Percentiles rank a stretch among this genome's conserved stretches.
These are phyloP conservation scores for Ogataea allantospora DNA, from an alignment of 805 yeast species.

Conservation along the genomic window DNA sequence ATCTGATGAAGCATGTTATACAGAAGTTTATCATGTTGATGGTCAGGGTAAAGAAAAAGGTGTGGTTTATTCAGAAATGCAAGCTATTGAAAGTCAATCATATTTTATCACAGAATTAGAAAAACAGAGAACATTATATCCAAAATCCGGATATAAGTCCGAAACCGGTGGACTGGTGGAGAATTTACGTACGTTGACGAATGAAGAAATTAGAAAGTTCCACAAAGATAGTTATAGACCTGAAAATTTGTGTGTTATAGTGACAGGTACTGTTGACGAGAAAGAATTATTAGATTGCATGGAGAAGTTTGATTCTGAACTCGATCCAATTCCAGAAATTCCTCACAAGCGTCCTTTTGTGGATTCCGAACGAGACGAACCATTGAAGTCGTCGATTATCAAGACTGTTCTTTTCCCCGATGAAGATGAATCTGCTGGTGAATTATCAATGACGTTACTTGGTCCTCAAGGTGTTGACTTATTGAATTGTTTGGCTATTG, in stretches of 20 bases:
- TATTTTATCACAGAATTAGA: slow-evolving; percentile 63
- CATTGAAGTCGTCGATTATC: slow-evolving; percentile 37
- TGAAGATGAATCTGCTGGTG: slow-evolving; percentile 81
- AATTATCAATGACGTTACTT: slow-evolving; percentile 69
- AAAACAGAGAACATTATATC: slow-evolving; percentile 55
- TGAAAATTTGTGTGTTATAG: slow-evolving; percentile 76
- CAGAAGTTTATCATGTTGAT: slow-evolving; percentile 94
- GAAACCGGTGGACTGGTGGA: slow-evolving; percentile 91
- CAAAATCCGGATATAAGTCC: slow-evolving; percentile 77
- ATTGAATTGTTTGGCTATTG: slow-evolving; percentile 63
- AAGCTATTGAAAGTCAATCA: slow-evolving; percentile 79
- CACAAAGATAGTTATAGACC: slow-evolving; percentile 75
- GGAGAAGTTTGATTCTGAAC: slow-evolving; percentile 56
- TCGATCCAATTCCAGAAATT: slow-evolving; percentile 42
- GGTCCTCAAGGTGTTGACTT: slow-evolving; percentile 65
- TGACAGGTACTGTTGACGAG: slow-evolving; percentile 85
- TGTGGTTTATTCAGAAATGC: slow-evolving; percentile 97
- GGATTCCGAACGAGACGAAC: slow-evolving; percentile 55
- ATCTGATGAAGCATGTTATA: slow-evolving; percentile 84
- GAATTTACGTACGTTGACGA: slow-evolving; percentile 70
- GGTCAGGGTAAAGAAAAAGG: slow-evolving; percentile 91
- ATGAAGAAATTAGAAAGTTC: slow-evolving; percentile 71
- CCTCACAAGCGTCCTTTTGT: slow-evolving; percentile 71
- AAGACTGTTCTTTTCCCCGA: slow-evolving; percentile 80
- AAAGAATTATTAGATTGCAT: slow-evolving; percentile 62